Conservation (phyloP, 2,329 filamentous ascomycete species). For the Aspergillus ruber region DNA sequence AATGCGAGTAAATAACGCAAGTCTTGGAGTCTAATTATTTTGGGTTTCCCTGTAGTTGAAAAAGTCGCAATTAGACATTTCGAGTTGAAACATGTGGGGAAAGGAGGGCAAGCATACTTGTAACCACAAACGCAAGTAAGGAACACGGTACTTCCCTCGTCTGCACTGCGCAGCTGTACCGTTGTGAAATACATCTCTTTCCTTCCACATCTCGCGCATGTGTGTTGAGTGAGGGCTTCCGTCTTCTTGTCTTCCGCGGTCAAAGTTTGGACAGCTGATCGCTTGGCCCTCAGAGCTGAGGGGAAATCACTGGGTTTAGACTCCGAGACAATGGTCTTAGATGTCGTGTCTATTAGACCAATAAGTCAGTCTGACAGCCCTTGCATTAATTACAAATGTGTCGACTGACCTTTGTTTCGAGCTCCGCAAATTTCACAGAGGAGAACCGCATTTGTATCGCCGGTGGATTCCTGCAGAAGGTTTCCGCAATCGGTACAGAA, state of each 20-base stretch:
- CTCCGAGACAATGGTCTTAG: slow-evolving; percentile 68
- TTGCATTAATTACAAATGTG: not conserved
- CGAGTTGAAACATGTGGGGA: slow-evolving; percentile 1
- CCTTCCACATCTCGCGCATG: slow-evolving; percentile 73
- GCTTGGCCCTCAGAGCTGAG: slow-evolving; percentile 77
- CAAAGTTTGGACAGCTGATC: slow-evolving; percentile 76
- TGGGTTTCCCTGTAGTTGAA: slow-evolving; percentile 24
- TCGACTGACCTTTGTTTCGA: slow-evolving; percentile 65
- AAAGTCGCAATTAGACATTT: slow-evolving; percentile 11
- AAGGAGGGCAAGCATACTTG: slow-evolving; percentile 54
- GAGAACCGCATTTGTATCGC: slow-evolving; percentile 67
- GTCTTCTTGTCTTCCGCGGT: slow-evolving; percentile 70
- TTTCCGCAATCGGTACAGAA: slow-evolving; percentile 94
- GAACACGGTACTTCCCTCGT: slow-evolving; percentile 91
- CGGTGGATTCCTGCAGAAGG: slow-evolving; percentile 72
- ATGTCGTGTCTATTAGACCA: slow-evolving; percentile 56
- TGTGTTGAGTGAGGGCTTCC: slow-evolving; percentile 61
- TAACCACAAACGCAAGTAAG: slow-evolving; percentile 82
- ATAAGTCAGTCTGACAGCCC: slow-evolving; percentile 10
- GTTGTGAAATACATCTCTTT: slow-evolving; percentile 79
- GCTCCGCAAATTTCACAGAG: slow-evolving; percentile 81
- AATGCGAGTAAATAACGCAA: slow-evolving; percentile 12
- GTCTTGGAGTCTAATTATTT: slow-evolving; percentile 25
- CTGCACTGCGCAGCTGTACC: slow-evolving; percentile 81
- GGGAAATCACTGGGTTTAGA: slow-evolving; percentile 91